Evolutionary conservation across 1,284 basidiomycete species (phyloP).

Genomic region (Coriolopsis trogii): DNA sequence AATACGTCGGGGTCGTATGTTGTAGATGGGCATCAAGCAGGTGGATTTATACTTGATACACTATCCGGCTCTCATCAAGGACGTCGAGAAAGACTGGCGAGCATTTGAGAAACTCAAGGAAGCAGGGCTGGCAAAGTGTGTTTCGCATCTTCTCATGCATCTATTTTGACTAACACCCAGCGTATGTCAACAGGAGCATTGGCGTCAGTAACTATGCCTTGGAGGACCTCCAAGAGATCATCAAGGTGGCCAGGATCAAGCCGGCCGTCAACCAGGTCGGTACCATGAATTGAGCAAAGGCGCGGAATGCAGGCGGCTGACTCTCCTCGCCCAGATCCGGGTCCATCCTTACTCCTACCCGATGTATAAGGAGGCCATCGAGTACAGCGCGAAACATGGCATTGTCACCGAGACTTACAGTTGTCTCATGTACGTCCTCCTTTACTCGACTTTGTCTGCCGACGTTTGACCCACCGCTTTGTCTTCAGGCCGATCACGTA

Average conservation of each 20-base stretch:
- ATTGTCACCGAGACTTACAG: constrained; percentile 77
- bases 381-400: constrained; percentile 55
- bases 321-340: constrained; percentile 44
- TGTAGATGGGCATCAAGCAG: constrained; percentile 62
- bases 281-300: not conserved
- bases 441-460: not conserved
- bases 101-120: constrained; percentile 61
- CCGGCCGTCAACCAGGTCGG: constrained; percentile 73
- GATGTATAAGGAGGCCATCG: constrained; percentile 55
- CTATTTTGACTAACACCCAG: not conserved
- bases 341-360: constrained; percentile 73
- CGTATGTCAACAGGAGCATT: constrained; percentile 52
- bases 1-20: no score
- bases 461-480: not conserved
- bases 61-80: constrained; percentile 38
- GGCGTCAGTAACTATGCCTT: constrained; percentile 74
- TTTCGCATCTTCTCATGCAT: not conserved
- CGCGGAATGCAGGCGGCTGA: constrained; percentile 20
- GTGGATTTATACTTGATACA: constrained; percentile 78
- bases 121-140: constrained; percentile 59
- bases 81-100: constrained; percentile 63
- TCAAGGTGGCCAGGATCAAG: constrained; percentile 57
- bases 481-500: constrained; percentile 58
- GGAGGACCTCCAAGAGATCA: constrained; percentile 53
- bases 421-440: constrained; percentile 51